Base-by-base conservation (phyloP, 257 asterid genomes). In the Capsicum rhomboideum region DNA sequence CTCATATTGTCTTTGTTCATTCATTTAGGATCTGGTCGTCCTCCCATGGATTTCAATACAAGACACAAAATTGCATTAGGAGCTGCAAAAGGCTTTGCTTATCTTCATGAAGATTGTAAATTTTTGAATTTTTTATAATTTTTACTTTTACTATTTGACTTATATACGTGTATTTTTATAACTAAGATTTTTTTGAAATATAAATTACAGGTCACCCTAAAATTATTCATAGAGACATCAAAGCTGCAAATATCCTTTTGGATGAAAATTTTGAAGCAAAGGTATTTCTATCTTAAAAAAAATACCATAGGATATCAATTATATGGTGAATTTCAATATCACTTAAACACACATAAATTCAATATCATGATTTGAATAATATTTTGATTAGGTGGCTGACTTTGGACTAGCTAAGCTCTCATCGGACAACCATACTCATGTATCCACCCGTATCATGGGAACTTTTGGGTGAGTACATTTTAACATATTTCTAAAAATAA, bases 371-470 rank as follows among this genome's bases (percentile, higher is more conserved):
- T 16, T 75, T 14, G 50, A 4, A 50, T 0, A 26, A 26, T 75
- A 1, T 8, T 75, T 75, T 75, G 1, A 26, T 26, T 34, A 96
- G 99, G 99, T 96, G 68, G 97, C 99, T 82, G 99, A 96, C 86
- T 96, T 96, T 84, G 99, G 99, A 34, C 78, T 96, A 89, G 99
- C 99, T 83, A 94, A 96, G 87, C 97, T 96, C 59, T 93, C 97
- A 28, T 71, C 85, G 1, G 99, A 94, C 83, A 94, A 87, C 85
- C 21, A 89, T 82, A 93, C 99, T 50, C 99, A 96, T 79, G 99
- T 96, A 21, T 96, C 99, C 10, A 96, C 99, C 37, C 93, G 99
- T 53, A 94, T 96, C 55, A 96, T 96, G 99, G 99, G 99, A 83
- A 96, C 99, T 52, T 94, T 96, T 46, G 99, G 99, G 99, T 96